These are phyloP conservation scores for Warburgia ugandensis DNA, from an alignment of 164 flowering plant genomes.

Conservation along the genomic window DNA sequence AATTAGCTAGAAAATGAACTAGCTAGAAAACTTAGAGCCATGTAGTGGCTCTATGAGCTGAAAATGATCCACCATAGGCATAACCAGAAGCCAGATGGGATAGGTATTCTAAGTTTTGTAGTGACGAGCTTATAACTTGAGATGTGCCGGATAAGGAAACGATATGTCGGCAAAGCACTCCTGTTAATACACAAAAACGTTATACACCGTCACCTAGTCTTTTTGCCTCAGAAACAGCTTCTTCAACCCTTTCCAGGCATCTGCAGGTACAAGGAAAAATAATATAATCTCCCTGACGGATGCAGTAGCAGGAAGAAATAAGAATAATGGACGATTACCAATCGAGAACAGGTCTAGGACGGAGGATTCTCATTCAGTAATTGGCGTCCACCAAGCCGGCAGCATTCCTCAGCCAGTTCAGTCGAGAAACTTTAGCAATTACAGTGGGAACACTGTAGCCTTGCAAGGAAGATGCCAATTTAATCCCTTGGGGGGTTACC, in stretches of 20 bases:
- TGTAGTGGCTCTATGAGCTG: too few relatives aligned
- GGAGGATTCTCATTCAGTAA: slow-evolving; percentile 83
- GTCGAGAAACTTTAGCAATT: slow-evolving; percentile 66
- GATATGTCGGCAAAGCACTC: too few relatives aligned
- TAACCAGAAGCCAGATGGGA: too few relatives aligned
- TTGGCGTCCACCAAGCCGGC: slow-evolving; percentile 77
- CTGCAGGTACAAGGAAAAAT: slow-evolving; percentile 23
- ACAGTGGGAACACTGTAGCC: slow-evolving; percentile 53
- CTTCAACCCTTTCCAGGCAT: slow-evolving; percentile 61
- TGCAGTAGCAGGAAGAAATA: too few relatives aligned
- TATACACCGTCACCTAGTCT: slow-evolving; percentile 47
- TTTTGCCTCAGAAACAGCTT: slow-evolving; percentile 61
- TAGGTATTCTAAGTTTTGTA: too few relatives aligned
- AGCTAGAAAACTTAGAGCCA: too few relatives aligned
- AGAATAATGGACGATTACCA: slow-evolving; percentile 43
- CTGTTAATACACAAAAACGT: too few relatives aligned
- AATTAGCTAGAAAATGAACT: too few relatives aligned
- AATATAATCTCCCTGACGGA: neutral
- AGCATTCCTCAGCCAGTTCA: slow-evolving; percentile 89
- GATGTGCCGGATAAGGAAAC: too few relatives aligned
- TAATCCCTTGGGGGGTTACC: slow-evolving; percentile 82
- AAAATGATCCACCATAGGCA: too few relatives aligned
- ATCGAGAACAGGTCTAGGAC: slow-evolving; percentile 88
- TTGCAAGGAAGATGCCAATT: slow-evolving; percentile 34
- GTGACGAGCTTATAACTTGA: too few relatives aligned